These are phyloP conservation scores for Termitomyces sp. DNA, from an alignment of 768 basidiomycete species.

Conservation along the genomic window DNA sequence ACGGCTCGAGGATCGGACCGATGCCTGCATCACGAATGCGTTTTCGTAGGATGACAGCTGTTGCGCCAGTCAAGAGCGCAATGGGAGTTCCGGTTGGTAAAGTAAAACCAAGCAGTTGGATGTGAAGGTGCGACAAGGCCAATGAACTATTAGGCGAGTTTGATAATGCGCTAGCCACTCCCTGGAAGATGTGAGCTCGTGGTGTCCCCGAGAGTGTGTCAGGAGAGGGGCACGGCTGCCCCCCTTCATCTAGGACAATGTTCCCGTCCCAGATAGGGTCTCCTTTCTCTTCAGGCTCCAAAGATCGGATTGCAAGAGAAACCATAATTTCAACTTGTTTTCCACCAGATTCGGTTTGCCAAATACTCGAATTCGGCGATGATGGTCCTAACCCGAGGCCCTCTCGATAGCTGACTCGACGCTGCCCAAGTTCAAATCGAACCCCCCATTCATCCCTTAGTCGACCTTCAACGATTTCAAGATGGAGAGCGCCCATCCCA, in stretches of 20 bases:
- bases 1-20: slow-evolving; percentile 79
- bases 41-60: slow-evolving; percentile 57
- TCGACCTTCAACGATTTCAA: slow-evolving; percentile 86
- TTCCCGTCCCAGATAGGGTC: slow-evolving; percentile 77
- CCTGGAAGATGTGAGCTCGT: slow-evolving; percentile 53
- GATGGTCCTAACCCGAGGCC: slow-evolving; percentile 30
- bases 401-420: slow-evolving; percentile 81
- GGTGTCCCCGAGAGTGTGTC: slow-evolving; percentile 44
- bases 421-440: slow-evolving; percentile 68
- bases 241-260: slow-evolving; percentile 52
- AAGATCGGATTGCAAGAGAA: slow-evolving; percentile 46
- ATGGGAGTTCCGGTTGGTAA: slow-evolving; percentile 36
- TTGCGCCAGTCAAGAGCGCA: slow-evolving; percentile 60
- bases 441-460: slow-evolving; percentile 76
- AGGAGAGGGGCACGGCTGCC: slow-evolving; percentile 45
- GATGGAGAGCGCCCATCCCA: slow-evolving; percentile 78
- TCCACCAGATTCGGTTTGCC: slow-evolving; percentile 62
- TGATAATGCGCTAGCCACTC: slow-evolving; percentile 65
- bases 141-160: slow-evolving; percentile 76
- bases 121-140: slow-evolving; percentile 56
- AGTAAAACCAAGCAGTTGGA: slow-evolving; percentile 43
- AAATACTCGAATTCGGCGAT: slow-evolving; percentile 33
- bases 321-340: slow-evolving; percentile 46
- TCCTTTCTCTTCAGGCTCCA: slow-evolving; percentile 50
- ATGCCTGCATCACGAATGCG: slow-evolving; percentile 55